phyloP scores from a whole-genome alignment of 352 stramenopile species.

The Phytophthora macrochlamydospora region DNA sequence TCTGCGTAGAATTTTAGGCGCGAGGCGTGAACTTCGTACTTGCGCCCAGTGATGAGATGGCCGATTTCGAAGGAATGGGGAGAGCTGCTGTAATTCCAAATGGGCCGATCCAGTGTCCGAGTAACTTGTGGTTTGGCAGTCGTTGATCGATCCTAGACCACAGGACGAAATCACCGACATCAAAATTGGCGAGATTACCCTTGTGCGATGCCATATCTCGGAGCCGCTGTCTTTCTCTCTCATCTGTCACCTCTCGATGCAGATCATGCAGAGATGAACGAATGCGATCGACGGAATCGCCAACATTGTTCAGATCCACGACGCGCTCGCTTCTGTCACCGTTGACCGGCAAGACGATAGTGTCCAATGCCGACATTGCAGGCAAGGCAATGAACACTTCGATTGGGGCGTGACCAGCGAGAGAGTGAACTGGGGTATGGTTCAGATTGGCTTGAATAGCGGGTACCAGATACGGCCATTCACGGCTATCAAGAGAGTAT shows the following conservation, averaged over 20 bases:
- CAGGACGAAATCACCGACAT: constrained; percentile 23
- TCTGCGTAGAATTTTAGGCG: constrained; percentile 2
- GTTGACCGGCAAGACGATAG: not conserved
- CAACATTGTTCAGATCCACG: not conserved
- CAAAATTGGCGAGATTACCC: constrained; percentile 15
- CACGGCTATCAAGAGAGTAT: not conserved
- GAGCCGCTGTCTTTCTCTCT: not conserved
- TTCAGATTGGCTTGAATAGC: constrained; percentile 24
- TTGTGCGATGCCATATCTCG: constrained; percentile 12
- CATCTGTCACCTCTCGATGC: constrained; percentile 12
- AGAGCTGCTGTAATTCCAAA: constrained; percentile 9
- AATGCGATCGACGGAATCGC: not conserved
- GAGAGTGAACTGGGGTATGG: constrained; percentile 11
- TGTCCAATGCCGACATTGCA: not conserved
- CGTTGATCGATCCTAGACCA: constrained; percentile 27
- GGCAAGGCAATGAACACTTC: constrained; percentile 22
- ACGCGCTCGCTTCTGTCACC: not conserved
- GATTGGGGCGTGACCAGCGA: constrained; percentile 7
- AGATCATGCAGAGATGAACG: constrained; percentile 10
- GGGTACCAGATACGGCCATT: constrained; percentile 19
- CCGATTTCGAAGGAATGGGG: constrained; percentile 15
- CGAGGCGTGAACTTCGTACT: constrained; percentile 11
- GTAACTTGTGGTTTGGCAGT: constrained; percentile 20
- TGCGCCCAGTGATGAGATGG: constrained; percentile 7
- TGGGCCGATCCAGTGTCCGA: constrained; percentile 22